Conservation (phyloP, 352 stramenopile genomes). For the Globisporangium echinulatum region DNA sequence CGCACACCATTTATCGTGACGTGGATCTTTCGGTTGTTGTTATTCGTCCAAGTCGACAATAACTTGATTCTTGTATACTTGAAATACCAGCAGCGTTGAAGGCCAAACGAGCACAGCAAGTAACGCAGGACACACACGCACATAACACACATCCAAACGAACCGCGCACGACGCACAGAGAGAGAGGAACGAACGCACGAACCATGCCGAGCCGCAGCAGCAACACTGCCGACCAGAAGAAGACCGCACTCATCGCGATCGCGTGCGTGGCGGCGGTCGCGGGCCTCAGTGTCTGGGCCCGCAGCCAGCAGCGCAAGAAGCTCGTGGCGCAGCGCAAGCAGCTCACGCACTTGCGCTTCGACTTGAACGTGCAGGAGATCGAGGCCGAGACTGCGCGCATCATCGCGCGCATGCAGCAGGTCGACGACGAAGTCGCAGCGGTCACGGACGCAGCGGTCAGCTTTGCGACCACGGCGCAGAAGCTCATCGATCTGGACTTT, state of each 20-base stretch:
- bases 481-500: constrained; percentile 75
- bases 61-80: not conserved
- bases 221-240: constrained; percentile 31
- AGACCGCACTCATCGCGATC: constrained; percentile 50
- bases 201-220: not conserved
- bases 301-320: constrained; percentile 37
- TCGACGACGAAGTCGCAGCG: constrained; percentile 64
- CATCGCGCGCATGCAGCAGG: constrained; percentile 55
- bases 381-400: constrained; percentile 59
- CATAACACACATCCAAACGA: too few relatives aligned
- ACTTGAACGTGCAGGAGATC: constrained; percentile 70
- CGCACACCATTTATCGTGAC: not conserved
- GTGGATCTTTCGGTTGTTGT: not conserved
- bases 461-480: constrained; percentile 70
- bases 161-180: too few relatives aligned
- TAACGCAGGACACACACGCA: too few relatives aligned
- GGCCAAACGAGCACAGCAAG: not conserved
- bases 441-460: constrained; percentile 30
- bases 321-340: constrained; percentile 35
- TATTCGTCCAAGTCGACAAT: constrained; percentile 5
- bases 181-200: not conserved
- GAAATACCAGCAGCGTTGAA: too few relatives aligned
- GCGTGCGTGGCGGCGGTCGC: constrained; percentile 38
- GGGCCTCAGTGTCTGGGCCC: constrained; percentile 43
- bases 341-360: constrained; percentile 64